Evolutionary conservation across 805 yeast species (phyloP).

Genomic region (Spathaspora hagerdaliae): DNA sequence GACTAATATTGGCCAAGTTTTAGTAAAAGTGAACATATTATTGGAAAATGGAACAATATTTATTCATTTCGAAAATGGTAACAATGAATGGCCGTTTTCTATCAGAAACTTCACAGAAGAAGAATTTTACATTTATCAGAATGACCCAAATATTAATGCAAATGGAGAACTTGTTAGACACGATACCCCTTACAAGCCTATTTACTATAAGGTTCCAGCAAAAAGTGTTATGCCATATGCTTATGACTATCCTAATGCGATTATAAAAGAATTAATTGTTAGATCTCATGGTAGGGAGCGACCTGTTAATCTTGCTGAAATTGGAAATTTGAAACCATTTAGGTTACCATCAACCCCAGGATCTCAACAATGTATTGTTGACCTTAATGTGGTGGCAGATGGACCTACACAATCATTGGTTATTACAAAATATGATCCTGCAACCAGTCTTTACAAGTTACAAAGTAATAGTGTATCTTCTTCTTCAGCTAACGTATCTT

Average conservation of each 20-base stretch:
- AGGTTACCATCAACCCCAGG: conserved; percentile 52
- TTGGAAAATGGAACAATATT: conserved; percentile 83
- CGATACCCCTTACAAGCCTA: conserved; percentile 65
- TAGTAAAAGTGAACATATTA: conserved; percentile 68
- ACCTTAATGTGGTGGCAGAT: conserved; percentile 90
- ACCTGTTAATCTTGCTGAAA: conserved; percentile 82
- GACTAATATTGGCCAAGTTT: conserved; percentile 59
- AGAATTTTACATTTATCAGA: conserved; percentile 85
- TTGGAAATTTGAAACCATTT: conserved; percentile 88
- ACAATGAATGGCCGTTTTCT: conserved; percentile 86
- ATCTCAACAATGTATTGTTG: conserved; percentile 54
- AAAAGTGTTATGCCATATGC: conserved; percentile 96
- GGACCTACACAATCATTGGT: conserved; percentile 91
- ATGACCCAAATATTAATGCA: conserved; percentile 67
- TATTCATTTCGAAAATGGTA: conserved; percentile 68
- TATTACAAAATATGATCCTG: conserved; percentile 77
- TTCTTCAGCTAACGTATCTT: conserved; percentile 28
- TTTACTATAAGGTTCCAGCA: conserved; percentile 78
- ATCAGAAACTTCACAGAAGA: conserved; percentile 83
- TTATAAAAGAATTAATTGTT: conserved; percentile 72
- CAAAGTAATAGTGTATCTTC: conserved; percentile 18
- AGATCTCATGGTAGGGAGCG: conserved; percentile 72
- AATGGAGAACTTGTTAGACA: conserved; percentile 52
- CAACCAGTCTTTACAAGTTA: conserved; percentile 69
- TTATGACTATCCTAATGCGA: conserved; percentile 95